Conservation (phyloP, 1,284 basidiomycete genomes). For the Stereum hirsutum region DNA sequence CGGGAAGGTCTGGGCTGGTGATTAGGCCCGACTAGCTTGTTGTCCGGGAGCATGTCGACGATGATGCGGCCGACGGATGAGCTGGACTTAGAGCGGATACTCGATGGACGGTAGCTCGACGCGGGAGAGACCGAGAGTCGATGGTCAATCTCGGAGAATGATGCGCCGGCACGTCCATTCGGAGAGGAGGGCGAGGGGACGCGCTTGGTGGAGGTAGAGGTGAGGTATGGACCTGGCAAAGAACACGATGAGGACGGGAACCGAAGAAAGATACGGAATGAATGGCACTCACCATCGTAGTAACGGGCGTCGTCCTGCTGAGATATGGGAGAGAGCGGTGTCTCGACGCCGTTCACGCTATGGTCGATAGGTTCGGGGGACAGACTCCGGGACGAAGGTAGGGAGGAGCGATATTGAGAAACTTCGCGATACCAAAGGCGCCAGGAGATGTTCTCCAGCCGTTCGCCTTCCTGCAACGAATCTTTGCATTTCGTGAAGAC, state of each 20-base stretch:
- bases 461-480: constrained; percentile 64
- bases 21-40: constrained; percentile 19
- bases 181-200: constrained; percentile 6
- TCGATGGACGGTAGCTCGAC: constrained; percentile 16
- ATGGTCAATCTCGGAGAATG: background rate
- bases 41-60: constrained; percentile 42
- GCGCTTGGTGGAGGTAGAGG: constrained; percentile 4
- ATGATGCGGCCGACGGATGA: constrained; percentile 42
- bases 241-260: background rate
- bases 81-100: constrained; percentile 21
- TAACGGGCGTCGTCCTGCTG: too few species aligned
- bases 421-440: constrained; percentile 73
- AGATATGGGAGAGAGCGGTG: constrained; percentile 25
- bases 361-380: constrained; percentile 16
- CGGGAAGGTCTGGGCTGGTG: too few species aligned
- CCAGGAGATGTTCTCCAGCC: constrained; percentile 84
- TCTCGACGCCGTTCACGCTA: too few species aligned
- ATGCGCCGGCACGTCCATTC: background rate
- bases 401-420: constrained; percentile 22
- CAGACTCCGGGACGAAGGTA: constrained; percentile 22
- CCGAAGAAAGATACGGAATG: background rate
- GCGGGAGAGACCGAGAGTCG: constrained; percentile 13
- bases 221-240: constrained; percentile 3
- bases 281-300: constrained; percentile 4
- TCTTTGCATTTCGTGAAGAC: constrained; percentile 82